Evolutionary conservation across 2,329 filamentous ascomycete genomes (phyloP), one percentile per base, ranked within the genome.

Genomic region (Colletotrichum sp.): DNA sequence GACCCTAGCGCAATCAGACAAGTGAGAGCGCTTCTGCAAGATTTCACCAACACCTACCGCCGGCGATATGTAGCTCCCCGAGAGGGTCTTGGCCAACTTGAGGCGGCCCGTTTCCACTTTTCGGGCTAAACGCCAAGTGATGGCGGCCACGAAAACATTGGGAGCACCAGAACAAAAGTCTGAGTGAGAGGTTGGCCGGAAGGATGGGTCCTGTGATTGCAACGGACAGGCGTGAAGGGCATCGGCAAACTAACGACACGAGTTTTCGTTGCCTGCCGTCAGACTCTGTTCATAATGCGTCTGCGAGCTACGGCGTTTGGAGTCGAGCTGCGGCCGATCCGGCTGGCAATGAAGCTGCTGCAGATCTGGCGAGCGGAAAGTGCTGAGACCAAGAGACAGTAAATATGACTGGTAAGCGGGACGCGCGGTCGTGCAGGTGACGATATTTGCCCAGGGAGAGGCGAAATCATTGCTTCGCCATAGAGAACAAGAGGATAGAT

Each of bases 41-140:
- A 99, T 85, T 99, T 99, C 83, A 98, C 97, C 28, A 98, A 96
- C 83, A 95, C 93, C 34, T 99, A 99, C 84, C 92, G 98, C 67
- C 91, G 98, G 82, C 91, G 98, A 77, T 98, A 99, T 82, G 95
- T 99, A 63, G 96, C 97, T n/a, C 97, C 97, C 8, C 89, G 96
- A 76, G 96, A 98, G 82, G 96, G 96, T 1, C 88, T 98, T 57
- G 96, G 96, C 5, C 91, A 95, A 82, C 87, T 98, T 74, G 96
- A 98, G 86, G 95, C 96, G 28, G 92, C 94, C 27, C 92, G 94
- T 78, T 98, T 98, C 87, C 94, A 95, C 80, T 98, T 98, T 71
- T 67, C 74, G 13, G 74, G 74, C 36, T 76, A 76, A 34, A 22
- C 22, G 16, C 22, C 22, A 16, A 13, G 16, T 19, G n/a, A 60